These are phyloP conservation scores for Dalbergia cultrata DNA, from an alignment of 306 rosid genomes.

Conservation along the genomic window DNA sequence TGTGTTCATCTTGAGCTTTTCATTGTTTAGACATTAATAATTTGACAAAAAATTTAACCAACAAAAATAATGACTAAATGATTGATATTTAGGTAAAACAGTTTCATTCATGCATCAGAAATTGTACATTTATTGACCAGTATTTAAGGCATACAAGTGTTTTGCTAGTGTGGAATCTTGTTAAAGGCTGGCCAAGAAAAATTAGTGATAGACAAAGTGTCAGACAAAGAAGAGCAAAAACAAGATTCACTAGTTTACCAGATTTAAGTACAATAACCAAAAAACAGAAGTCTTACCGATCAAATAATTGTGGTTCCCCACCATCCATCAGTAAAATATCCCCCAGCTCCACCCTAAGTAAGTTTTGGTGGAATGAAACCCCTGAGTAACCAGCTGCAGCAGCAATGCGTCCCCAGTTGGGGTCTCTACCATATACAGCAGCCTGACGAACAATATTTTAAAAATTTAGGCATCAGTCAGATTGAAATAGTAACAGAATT, in stretches of 20 bases:
- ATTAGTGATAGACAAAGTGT: neutral
- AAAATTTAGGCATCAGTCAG: constrained; percentile 17
- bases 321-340: constrained; percentile 83
- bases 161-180: neutral
- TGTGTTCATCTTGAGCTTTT: constrained; percentile 10
- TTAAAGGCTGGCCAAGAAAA: neutral
- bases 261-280: constrained; percentile 26
- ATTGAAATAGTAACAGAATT: constrained; percentile 24
- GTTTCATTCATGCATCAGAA: constrained; percentile 32
- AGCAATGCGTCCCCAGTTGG: constrained; percentile 99
- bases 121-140: constrained; percentile 4
- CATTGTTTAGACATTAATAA: constrained; percentile 11
- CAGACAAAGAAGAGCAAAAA: neutral
- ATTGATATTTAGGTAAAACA: constrained; percentile 19
- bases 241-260: neutral
- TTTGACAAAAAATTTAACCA: neutral
- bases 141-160: constrained; percentile 1
- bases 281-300: constrained; percentile 55
- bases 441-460: constrained; percentile 63
- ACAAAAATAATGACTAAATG: neutral
- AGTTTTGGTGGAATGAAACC: constrained; percentile 71
- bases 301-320: constrained; percentile 89
- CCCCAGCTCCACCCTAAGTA: constrained; percentile 81
- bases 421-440: constrained; percentile 92
- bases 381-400: constrained; percentile 94